Base-by-base conservation (phyloP, 129 eudicot species). In the Lonicera japonica region DNA sequence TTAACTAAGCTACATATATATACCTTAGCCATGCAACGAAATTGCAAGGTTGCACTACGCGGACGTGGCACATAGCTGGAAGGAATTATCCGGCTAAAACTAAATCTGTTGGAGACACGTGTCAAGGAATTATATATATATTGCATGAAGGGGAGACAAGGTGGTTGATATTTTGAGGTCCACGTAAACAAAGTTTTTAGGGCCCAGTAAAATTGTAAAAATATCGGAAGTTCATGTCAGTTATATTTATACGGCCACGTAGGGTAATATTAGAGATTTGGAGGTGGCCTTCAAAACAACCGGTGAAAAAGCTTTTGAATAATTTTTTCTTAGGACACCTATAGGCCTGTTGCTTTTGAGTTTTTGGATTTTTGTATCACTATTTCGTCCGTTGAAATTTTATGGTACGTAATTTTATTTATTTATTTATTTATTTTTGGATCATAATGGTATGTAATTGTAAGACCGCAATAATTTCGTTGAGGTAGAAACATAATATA, bases 141-240 rank as follows among this genome's bases (percentile, higher is more conserved):
- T 6, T 8, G 55, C 11, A 40, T 15, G 18, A 18, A 0, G 45
- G 45, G 36, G 40, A 59, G 65, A 67, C 66, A 68, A 65, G n/a
- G 68, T 56, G 75, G 75, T 82, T 90, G 95, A 72, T 69, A 79
- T 17, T 73, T 68, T 38, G 16, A 22, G 61, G 66, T 73, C 89
- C 95, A 86, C 95, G 95, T 70, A 14, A 36, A 14, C 34, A 13
- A 38, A 22, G 9, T n/a, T 13, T 50, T 39, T 21, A 38, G 63
- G 76, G 78, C 68, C 78, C 58, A 65, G 64, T 73, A 54, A 73
- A 73, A n/a, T n/a, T n/a, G n/a, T n/a, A n/a, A n/a, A 45, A 1
- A 17, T 6, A 14, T 0, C 53, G 57, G 25, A 69, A n/a, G n/a
- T n/a, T n/a, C n/a, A 58, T 69, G 73, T 29, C 36, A 29, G 4